These are phyloP conservation scores for Omphalotus olearius DNA, from an alignment of 1,284 basidiomycete genomes.

Conservation along the genomic window DNA sequence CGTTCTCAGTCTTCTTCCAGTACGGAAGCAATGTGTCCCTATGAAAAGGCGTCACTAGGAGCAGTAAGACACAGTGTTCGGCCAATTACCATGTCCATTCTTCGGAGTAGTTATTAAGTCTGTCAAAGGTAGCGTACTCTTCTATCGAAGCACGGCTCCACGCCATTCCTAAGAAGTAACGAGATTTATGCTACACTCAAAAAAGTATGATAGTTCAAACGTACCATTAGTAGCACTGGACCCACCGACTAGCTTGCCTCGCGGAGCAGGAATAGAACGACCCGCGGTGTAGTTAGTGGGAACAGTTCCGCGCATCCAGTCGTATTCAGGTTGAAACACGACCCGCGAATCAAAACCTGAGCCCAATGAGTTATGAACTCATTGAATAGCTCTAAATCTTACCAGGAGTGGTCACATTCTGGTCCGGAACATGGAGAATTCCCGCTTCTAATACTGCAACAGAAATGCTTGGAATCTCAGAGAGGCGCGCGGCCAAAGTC, in stretches of 20 bases:
- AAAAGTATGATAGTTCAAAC: too few relatives aligned
- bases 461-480: slow-evolving; percentile 14
- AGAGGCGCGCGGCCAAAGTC: slow-evolving; percentile 40
- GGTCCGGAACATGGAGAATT: neutral
- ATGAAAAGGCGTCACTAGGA: too few relatives aligned
- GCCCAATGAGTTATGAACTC: neutral
- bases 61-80: too few relatives aligned
- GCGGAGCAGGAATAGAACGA: slow-evolving; percentile 2
- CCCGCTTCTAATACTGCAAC: slow-evolving; percentile 9
- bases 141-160: slow-evolving; percentile 3
- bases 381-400: neutral
- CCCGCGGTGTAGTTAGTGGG: slow-evolving; percentile 6
- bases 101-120: neutral
- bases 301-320: slow-evolving; percentile 12
- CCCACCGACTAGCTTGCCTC: slow-evolving; percentile 20
- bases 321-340: slow-evolving; percentile 7
- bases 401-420: slow-evolving; percentile 3
- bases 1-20: neutral
- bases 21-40: neutral
- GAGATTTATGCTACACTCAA: slow-evolving; percentile 4
- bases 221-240: slow-evolving; percentile 12
- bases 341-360: neutral
- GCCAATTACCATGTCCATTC: neutral
- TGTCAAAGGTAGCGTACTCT: neutral
- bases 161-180: neutral